Conservation (phyloP, 805 yeast genomes). For the Lipomyces spencermartinsiae region DNA sequence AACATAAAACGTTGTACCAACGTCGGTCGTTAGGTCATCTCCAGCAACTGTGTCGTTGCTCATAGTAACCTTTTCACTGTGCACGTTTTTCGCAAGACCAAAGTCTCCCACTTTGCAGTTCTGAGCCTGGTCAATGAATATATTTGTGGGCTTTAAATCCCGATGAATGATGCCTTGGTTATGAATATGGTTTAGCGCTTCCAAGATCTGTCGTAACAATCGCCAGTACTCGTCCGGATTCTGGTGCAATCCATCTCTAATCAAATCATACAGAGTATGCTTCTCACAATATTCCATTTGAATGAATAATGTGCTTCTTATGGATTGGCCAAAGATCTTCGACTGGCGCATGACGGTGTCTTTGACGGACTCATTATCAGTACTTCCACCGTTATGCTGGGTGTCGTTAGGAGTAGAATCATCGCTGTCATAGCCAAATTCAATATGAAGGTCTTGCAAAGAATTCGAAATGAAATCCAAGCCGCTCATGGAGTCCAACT, state of each 20-base stretch:
- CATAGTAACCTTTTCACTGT: constrained; percentile 45
- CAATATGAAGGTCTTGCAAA: constrained; percentile 42
- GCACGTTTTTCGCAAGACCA: constrained; percentile 92
- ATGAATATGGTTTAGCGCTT: constrained; percentile 90
- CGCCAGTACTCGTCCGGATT: constrained; percentile 89
- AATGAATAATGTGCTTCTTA: constrained; percentile 69
- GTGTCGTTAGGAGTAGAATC: constrained; percentile 21
- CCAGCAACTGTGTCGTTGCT: constrained; percentile 9
- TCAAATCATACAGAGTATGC: constrained; percentile 83
- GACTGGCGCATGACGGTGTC: constrained; percentile 8
- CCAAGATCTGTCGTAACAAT: constrained; percentile 81
- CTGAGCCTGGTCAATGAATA: constrained; percentile 87
- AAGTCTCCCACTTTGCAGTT: constrained; percentile 96
- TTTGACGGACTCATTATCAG: constrained; percentile 19
- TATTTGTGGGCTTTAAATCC: constrained; percentile 93
- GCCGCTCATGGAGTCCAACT: constrained; percentile 33
- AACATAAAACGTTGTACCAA: constrained; percentile 92
- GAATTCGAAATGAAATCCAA: constrained; percentile 39
- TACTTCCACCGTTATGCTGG: constrained; percentile 16
- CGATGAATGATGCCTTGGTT: constrained; percentile 93
- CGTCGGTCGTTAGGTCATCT: constrained; percentile 79
- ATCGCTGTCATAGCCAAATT: constrained; percentile 44
- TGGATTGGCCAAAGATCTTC: constrained; percentile 1
- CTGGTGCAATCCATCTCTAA: constrained; percentile 72
- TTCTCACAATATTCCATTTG: constrained; percentile 99